A percentile compares a stretch with the other conserved stretches of the same genome.
Conservation (phyloP, 169 alveolate genomes). For the Plasmodium gonderi region DNA sequence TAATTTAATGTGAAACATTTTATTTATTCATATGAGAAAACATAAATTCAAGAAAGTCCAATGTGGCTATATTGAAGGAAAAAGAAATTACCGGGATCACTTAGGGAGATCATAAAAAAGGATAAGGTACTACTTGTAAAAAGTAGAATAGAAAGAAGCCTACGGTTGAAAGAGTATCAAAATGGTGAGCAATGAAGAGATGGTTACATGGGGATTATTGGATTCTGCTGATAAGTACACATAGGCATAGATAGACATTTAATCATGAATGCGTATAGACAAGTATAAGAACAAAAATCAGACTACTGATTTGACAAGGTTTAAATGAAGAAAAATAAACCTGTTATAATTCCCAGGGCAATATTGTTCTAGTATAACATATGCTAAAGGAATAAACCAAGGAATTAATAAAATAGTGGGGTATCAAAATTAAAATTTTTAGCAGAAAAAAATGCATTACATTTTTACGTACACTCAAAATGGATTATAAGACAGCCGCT, state of each 20-base stretch:
- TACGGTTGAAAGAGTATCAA: background rate
- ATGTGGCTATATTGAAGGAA: background rate
- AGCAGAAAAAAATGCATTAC: background rate
- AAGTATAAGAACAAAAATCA: no score
- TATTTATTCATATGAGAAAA: background rate
- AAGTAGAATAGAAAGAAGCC: constrained; percentile 18
- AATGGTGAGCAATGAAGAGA: background rate
- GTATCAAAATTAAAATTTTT: background rate
- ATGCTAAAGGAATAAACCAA: background rate
- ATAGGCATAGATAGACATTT: background rate
- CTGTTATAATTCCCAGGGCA: background rate
- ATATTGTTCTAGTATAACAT: constrained; percentile 21
- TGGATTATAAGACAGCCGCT: constrained; percentile 40
- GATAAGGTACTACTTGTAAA: constrained; percentile 14
- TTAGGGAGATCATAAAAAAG: constrained; percentile 29
- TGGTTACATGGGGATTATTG: background rate
- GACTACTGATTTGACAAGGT: no score
- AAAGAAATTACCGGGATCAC: constrained; percentile 50
- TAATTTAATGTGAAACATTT: background rate
- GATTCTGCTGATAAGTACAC: background rate
- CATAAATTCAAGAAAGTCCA: background rate
- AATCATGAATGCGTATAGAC: background rate
- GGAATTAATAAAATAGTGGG: background rate
- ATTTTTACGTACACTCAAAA: constrained; percentile 38
- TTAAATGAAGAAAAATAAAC: background rate